These are phyloP conservation scores for Aspergillus taichungensis DNA, from an alignment of 495 filamentous ascomycete genomes.

Conservation along the genomic window DNA sequence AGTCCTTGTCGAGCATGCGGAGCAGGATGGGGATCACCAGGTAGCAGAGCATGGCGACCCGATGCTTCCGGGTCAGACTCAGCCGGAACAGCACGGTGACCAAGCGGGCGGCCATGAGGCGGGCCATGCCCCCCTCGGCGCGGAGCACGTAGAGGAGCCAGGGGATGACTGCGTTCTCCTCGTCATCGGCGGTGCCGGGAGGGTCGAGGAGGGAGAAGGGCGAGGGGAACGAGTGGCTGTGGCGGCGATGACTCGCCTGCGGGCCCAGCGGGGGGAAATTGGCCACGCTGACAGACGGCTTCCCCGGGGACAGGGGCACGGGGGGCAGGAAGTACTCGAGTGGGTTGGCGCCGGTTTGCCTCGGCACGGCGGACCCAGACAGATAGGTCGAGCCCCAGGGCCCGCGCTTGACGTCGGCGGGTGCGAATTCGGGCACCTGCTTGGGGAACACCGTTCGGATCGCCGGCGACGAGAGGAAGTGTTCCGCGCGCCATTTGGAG, in stretches of 20 bases:
- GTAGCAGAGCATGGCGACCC: constrained; percentile 53
- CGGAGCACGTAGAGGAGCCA: constrained; percentile 73
- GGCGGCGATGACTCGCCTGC: constrained; percentile 32
- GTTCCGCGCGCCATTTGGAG: constrained; percentile 67
- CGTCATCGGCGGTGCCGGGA: constrained; percentile 42
- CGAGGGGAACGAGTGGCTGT: constrained; percentile 32
- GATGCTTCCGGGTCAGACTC: constrained; percentile 52
- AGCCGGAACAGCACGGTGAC: constrained; percentile 68
- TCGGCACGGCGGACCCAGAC: constrained; percentile 36
- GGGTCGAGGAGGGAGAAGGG: constrained; percentile 28
- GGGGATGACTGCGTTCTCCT: constrained; percentile 70
- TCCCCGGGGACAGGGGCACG: constrained; percentile 26
- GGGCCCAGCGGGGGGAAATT: constrained; percentile 53
- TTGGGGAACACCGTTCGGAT: constrained; percentile 64
- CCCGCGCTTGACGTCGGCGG: constrained; percentile 36
- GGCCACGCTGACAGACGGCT: constrained; percentile 21
- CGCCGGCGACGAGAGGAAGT: constrained; percentile 69
- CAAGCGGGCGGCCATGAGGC: constrained; percentile 72
- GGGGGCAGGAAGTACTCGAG: constrained; percentile 54
- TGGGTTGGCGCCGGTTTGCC: constrained; percentile 36
- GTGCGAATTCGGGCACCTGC: constrained; percentile 32
- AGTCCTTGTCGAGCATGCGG: constrained; percentile 56
- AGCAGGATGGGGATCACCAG: constrained; percentile 67
- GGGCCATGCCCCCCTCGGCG: constrained; percentile 50
- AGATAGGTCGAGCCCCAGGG: constrained; percentile 39